Conservation (phyloP, 352 stramenopile genomes). For the Phytophthora tentaculata region DNA sequence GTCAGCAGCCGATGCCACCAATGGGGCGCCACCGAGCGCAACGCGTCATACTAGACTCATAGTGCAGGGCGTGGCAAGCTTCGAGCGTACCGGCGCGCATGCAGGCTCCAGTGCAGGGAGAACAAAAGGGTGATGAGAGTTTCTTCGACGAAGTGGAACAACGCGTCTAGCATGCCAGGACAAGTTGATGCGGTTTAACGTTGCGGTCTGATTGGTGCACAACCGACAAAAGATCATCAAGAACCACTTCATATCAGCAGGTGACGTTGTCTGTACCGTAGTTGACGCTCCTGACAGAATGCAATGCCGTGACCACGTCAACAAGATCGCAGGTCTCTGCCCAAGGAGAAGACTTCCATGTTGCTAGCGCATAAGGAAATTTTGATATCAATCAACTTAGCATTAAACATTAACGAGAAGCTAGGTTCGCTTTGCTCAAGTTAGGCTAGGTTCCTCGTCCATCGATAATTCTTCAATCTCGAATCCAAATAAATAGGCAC, state of each 20-base stretch:
- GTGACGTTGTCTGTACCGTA: background rate
- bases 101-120: background rate
- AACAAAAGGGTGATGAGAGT: conserved; percentile 34
- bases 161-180: conserved; percentile 3
- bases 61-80: conserved; percentile 10
- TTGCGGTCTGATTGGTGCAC: conserved; percentile 6
- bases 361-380: background rate
- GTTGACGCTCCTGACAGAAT: too few relatives aligned
- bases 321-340: background rate
- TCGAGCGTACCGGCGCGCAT: conserved; percentile 8
- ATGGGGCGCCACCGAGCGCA: conserved; percentile 13
- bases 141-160: conserved; percentile 9
- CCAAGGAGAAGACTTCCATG: background rate
- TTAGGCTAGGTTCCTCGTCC: conserved; percentile 15
- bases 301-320: too few relatives aligned
- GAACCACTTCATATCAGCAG: background rate
- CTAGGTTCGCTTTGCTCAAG: conserved; percentile 11
- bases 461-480: conserved; percentile 4
- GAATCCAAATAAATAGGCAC: conserved; percentile 41
- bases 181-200: conserved; percentile 14
- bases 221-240: background rate
- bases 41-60: conserved; percentile 23
- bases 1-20: conserved; percentile 21
- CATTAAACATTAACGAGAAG: conserved; percentile 26
- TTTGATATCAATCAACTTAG: conserved; percentile 17